Evolutionary conservation across 805 yeast species (phyloP).

Genomic region (Ascoidea tarda): DNA sequence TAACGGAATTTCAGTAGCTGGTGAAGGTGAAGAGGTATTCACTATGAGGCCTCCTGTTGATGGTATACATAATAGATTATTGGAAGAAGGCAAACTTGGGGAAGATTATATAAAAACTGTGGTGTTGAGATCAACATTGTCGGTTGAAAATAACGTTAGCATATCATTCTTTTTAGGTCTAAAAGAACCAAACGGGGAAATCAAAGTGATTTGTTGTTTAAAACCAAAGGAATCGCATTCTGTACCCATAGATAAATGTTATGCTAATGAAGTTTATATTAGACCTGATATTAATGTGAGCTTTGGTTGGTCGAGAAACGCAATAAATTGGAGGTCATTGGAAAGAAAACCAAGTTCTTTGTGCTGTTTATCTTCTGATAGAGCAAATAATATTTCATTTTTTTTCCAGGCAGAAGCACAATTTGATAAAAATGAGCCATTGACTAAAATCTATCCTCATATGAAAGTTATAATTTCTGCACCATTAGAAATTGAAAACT

Average conservation of each 20-base stretch:
- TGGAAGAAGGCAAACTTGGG: conserved; percentile 55
- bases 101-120: conserved; percentile 71
- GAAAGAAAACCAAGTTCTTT: conserved; percentile 35
- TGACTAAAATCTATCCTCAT: conserved; percentile 71
- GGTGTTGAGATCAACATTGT: conserved; percentile 62
- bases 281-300: conserved; percentile 44
- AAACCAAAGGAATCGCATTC: conserved; percentile 46
- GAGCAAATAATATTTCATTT: conserved; percentile 30
- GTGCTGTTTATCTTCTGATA: conserved; percentile 36
- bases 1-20: conserved; percentile 47
- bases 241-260: conserved; percentile 61
- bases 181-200: conserved; percentile 18
- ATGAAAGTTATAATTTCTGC: conserved; percentile 67
- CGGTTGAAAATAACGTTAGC: conserved; percentile 53
- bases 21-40: conserved; percentile 74
- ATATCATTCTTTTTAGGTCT: conserved; percentile 34
- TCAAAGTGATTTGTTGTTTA: conserved; percentile 24
- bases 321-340: conserved; percentile 52
- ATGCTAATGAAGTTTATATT: conserved; percentile 38
- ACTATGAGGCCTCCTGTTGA: conserved; percentile 46
- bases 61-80: conserved; percentile 58
- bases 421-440: conserved; percentile 51
- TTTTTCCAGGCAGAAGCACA: conserved; percentile 63
- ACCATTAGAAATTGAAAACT: conserved; percentile 74
- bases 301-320: conserved; percentile 56